Evolutionary conservation across 176 grass and related monocot species (phyloP).

Genomic region (Cenchrus purpureus): DNA sequence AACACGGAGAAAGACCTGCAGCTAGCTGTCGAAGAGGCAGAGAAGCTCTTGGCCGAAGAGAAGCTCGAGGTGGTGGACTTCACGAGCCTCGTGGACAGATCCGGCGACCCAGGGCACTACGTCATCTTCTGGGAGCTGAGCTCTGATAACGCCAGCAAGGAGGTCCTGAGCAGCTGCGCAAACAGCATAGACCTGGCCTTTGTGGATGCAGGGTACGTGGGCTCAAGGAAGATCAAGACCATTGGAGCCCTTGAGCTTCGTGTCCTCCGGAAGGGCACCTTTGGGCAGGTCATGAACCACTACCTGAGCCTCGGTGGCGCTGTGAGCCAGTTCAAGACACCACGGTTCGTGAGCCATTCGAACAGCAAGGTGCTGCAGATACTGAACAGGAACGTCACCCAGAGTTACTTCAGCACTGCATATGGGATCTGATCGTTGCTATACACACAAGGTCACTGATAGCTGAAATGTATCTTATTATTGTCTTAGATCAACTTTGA

Average conservation of each 20-base stretch:
- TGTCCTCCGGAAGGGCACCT: slow-evolving; percentile 71
- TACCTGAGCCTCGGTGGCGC: slow-evolving; percentile 65
- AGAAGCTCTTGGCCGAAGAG: slow-evolving; percentile 73
- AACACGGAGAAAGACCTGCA: slow-evolving; percentile 95
- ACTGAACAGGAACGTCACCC: slow-evolving; percentile 60
- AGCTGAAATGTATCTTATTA: slow-evolving; percentile 1
- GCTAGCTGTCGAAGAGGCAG: slow-evolving; percentile 68
- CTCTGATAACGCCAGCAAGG: slow-evolving; percentile 32
- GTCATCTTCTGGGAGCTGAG: slow-evolving; percentile 95
- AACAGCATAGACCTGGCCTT: slow-evolving; percentile 82
- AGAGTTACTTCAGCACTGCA: slow-evolving; percentile 73
- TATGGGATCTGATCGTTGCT: slow-evolving; percentile 51
- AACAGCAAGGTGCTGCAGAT: slow-evolving; percentile 80
- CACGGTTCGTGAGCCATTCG: slow-evolving; percentile 58
- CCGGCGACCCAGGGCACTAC: slow-evolving; percentile 66
- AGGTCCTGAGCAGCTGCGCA: slow-evolving; percentile 66
- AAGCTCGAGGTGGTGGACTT: slow-evolving; percentile 88
- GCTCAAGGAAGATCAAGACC: slow-evolving; percentile 67
- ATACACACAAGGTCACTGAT: not conserved
- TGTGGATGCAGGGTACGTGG: slow-evolving; percentile 71
- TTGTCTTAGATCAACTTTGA: not conserved
- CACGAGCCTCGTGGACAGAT: slow-evolving; percentile 73
- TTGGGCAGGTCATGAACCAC: slow-evolving; percentile 72
- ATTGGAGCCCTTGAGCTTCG: slow-evolving; percentile 86
- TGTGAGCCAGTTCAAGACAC: slow-evolving; percentile 93